These are phyloP conservation scores for Schrenkiella parvula DNA, from an alignment of 345 rosid genomes.

Conservation along the genomic window DNA sequence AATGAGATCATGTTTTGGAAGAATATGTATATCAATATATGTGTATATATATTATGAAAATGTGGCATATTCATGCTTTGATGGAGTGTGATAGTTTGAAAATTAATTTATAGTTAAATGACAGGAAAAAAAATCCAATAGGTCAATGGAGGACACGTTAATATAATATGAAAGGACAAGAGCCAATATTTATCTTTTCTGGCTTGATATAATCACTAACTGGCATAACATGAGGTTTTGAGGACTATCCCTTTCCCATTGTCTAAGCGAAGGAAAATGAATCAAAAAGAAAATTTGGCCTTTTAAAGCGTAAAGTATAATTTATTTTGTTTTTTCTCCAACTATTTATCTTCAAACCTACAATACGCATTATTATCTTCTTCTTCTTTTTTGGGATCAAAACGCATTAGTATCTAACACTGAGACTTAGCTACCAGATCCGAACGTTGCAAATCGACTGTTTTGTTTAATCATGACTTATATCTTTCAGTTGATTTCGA, in stretches of 20 bases:
- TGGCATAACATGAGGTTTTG: neutral
- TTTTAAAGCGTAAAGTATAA: neutral
- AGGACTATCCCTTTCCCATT: neutral
- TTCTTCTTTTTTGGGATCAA: too few species aligned
- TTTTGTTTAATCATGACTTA: neutral
- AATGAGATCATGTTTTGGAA: neutral
- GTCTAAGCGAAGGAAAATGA: neutral
- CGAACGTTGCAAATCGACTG: neutral
- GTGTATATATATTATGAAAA: neutral
- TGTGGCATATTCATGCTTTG: neutral
- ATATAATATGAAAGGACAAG: conserved; percentile 27
- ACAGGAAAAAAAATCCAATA: conserved; percentile 2
- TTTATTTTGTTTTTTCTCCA: neutral
- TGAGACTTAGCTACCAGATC: neutral
- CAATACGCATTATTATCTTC: too few species aligned
- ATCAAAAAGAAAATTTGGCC: neutral
- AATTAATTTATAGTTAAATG: neutral
- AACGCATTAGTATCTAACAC: neutral
- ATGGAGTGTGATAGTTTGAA: neutral
- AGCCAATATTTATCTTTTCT: conserved; percentile 22
- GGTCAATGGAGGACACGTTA: conserved; percentile 26
- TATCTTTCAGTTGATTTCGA: neutral
- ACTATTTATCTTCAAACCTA: neutral
- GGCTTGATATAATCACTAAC: neutral
- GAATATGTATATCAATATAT: neutral